Evolutionary conservation across 108 stramenopile genomes (phyloP), one percentile per base, ranked within the genome.

Genomic region (Cyclotella atomus): DNA sequence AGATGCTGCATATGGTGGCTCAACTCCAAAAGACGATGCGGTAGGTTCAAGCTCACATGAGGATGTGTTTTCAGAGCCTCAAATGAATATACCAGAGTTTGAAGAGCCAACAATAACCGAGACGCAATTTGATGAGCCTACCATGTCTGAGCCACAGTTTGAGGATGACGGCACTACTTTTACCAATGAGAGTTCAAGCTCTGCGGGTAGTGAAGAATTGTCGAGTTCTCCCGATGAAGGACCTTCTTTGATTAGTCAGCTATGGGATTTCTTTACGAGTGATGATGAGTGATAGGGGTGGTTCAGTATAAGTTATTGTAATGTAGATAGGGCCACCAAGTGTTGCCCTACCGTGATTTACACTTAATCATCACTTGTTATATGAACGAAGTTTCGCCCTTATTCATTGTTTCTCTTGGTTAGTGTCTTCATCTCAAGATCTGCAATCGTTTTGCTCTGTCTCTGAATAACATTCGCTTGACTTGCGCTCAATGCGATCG

Each of bases 1-100:
- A 12, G 92, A 93, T 85, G 89, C 87, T 19, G 88, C 91, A 8
- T 70, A 70, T 71, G 69, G 69, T 5, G 69, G 60, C 2, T 3
- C 2, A 1, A 9, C n/a, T 41, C 19, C 61, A 41, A 41, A n/a
- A 3, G 67, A 55, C 47, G 32, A 0, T 28, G 25, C 43, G 20
- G 29, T 0, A 24, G 57, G 38, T 24, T 7, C 28, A 36, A 55
- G 30, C 30, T 14, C 57, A 66, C 23, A 54, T 10, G 16, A 33
- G 20, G 44, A 72, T 32, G 32, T 32, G 33, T 46, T 47, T 65
- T 10, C 45, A 25, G 29, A 45, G 29, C 62, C 17, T 2, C 20
- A 60, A 21, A 44, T 28, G 34, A 59, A 68, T 29, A 32, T 41
- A 35, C 64, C 77, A 10, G 70, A 70, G 0, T 77, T 77, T 57